Evolutionary conservation across 1,284 basidiomycete species (phyloP).

Genomic region (Naganishia sp.): DNA sequence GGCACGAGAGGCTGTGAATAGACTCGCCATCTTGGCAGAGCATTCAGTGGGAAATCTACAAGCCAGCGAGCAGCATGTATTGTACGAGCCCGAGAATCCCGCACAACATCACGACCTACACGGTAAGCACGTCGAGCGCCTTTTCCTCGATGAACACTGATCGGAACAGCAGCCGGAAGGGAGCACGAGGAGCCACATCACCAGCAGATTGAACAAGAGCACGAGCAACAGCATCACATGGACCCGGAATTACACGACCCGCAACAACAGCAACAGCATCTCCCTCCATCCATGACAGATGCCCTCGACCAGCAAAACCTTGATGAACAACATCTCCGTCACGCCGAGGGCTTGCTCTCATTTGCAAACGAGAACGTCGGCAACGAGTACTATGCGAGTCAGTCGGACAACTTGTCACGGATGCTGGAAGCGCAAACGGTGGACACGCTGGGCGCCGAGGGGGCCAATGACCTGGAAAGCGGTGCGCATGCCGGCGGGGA

Average conservation of each 20-base stretch:
- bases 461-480: constrained; percentile 14
- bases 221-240: constrained; percentile 29
- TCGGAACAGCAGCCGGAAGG: neutral
- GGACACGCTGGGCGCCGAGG: constrained; percentile 22
- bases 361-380: constrained; percentile 32
- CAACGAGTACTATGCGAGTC: constrained; percentile 28
- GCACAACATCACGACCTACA: constrained; percentile 23
- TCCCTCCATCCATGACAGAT: constrained; percentile 33
- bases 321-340: constrained; percentile 30
- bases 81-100: constrained; percentile 23
- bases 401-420: constrained; percentile 20
- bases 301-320: constrained; percentile 33
- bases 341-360: constrained; percentile 32
- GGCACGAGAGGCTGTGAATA: constrained; percentile 19
- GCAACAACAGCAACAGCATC: constrained; percentile 20
- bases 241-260: constrained; percentile 22
- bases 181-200: constrained; percentile 19
- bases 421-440: constrained; percentile 29
- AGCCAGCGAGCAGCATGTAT: constrained; percentile 17
- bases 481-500: constrained; percentile 7
- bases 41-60: constrained; percentile 29
- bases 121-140: neutral
- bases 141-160: neutral
- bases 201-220: constrained; percentile 24
- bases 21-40: constrained; percentile 30